Percentiles rank a stretch among this genome's conserved stretches.
These are phyloP conservation scores for Aspergillus transmontanensis DNA, from an alignment of 2,329 filamentous ascomycete species.

Conservation along the genomic window DNA sequence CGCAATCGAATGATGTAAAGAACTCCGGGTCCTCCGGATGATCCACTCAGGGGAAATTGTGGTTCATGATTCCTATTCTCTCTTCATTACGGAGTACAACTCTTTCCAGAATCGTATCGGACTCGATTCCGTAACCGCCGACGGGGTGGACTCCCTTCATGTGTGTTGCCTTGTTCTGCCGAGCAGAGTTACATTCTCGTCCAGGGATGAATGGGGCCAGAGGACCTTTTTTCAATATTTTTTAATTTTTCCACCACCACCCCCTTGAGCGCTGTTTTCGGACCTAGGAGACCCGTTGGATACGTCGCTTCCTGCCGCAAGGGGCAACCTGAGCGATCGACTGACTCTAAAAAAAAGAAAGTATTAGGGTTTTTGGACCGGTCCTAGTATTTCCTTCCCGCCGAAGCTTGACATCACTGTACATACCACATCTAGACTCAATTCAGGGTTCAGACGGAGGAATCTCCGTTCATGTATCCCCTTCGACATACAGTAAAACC, in stretches of 20 bases:
- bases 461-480: background rate
- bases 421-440: background rate
- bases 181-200: slow-evolving; percentile 1
- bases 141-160: background rate
- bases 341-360: background rate
- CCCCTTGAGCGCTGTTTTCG: background rate
- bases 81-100: background rate
- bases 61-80: background rate
- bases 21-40: background rate
- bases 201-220: background rate
- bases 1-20: background rate
- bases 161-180: slow-evolving; percentile 2
- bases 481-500: background rate
- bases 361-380: background rate
- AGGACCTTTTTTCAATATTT: background rate
- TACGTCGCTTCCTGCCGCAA: slow-evolving; percentile 3
- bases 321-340: background rate
- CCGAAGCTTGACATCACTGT: background rate
- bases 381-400: background rate
- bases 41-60: background rate
- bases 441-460: background rate
- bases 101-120: background rate
- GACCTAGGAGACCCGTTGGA: background rate
- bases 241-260: background rate
- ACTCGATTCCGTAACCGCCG: background rate